These are phyloP conservation scores for Colletotrichum somersetense DNA, from an alignment of 2,329 filamentous ascomycete genomes.

Conservation along the genomic window DNA sequence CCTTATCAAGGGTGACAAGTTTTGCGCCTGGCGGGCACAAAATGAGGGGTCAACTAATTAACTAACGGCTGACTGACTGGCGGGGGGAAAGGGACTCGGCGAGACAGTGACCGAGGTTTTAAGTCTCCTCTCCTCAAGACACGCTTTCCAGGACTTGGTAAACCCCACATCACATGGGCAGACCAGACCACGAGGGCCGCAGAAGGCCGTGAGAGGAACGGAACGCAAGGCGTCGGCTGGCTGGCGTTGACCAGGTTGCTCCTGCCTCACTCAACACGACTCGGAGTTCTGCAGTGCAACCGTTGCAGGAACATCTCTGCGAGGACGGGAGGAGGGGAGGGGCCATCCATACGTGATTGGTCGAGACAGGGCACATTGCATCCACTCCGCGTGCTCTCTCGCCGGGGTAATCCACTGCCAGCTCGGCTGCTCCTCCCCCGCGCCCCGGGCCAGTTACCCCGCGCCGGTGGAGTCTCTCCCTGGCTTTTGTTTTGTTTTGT, in stretches of 20 bases:
- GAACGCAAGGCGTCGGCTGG: too few species aligned
- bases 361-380: too few species aligned
- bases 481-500: too few species aligned
- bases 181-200: too few species aligned
- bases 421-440: slow-evolving; percentile 40
- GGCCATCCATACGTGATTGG: neutral
- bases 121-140: slow-evolving; percentile 14
- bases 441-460: slow-evolving; percentile 38
- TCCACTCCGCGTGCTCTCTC: neutral
- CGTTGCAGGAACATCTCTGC: neutral
- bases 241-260: neutral
- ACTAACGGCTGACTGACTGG: neutral
- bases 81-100: slow-evolving; percentile 5
- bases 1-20: slow-evolving; percentile 24
- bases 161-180: neutral
- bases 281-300: neutral
- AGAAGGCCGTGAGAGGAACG: neutral
- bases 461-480: slow-evolving; percentile 32
- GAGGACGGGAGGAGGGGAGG: neutral
- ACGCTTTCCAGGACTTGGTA: slow-evolving; percentile 17
- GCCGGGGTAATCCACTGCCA: slow-evolving; percentile 15
- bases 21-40: neutral
- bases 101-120: slow-evolving; percentile 32
- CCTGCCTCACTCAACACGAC: neutral
- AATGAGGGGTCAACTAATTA: slow-evolving; percentile 16